Base-by-base conservation (phyloP, 805 yeast species). In the Teunomyces pallodes region DNA sequence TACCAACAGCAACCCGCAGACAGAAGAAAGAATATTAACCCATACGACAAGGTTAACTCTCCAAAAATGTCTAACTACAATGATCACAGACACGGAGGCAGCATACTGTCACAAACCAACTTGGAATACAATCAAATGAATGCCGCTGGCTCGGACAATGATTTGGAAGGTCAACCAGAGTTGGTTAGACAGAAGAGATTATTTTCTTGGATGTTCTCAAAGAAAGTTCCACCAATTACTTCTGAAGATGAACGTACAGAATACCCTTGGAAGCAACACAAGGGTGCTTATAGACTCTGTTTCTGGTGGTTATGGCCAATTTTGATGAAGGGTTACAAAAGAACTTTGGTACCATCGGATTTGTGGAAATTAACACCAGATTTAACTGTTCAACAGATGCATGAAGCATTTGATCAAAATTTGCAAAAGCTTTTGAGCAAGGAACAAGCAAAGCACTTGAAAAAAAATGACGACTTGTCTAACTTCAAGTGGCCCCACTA, bases 141-240 rank as follows among this genome's bases (percentile, higher is more conserved):
- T 7, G 10, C 44, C 14, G 40, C 43, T 9, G 45, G 46, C 36
- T 29, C 20, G 24, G 50, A 30, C 27, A n/a, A 30, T 5, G 12
- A 24, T 30, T 43, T 43, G 13, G 47, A 45, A 28, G 29, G 36
- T 27, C 47, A 45, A 45, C 36, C 29, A 16, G 72, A 30, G 56
- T 72, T 42, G 65, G 66, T 42, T 59, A 76, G 54, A 72, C 82
- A 83, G 56, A 74, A 72, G 50, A 67, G 87, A 50, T 42, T 76
- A 42, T 76, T 84, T 49, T 70, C 83, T 1, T 77, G 76, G 47
- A 48, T 82, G 28, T 74, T 82, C 53, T 58, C 79, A 20, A 79
- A 71, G 36, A 64, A 70, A 26, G 73, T 81, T 0, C 83, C 84
- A 0, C 77, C 77, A 0, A 59, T 83, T 2, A 82, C 84, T 1